A percentile compares a stretch with the other conserved stretches of the same genome.
These are phyloP conservation scores for Primulina tabacum DNA, from an alignment of 257 asterid species.

Conservation along the genomic window DNA sequence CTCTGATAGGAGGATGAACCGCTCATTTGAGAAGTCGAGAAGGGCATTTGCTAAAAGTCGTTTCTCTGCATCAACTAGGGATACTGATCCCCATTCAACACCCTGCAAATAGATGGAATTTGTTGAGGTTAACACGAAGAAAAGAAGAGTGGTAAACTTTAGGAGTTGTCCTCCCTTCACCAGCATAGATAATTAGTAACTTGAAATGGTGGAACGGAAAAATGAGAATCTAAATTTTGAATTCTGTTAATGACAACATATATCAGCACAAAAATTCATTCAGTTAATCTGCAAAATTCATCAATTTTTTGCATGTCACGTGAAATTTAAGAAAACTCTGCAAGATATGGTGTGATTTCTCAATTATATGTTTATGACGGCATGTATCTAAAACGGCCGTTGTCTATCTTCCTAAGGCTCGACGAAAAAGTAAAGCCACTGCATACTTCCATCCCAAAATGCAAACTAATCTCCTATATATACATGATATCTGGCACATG, in stretches of 20 bases:
- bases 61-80: constrained; percentile 84
- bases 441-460: background rate
- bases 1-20: constrained; percentile 83
- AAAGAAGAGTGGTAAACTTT: background rate
- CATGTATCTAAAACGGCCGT: background rate
- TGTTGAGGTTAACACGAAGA: background rate
- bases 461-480: background rate
- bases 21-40: constrained; percentile 88
- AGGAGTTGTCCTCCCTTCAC: background rate
- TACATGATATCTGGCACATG: background rate
- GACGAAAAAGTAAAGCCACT: background rate
- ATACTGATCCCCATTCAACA: constrained; percentile 88
- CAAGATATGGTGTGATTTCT: background rate
- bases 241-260: background rate
- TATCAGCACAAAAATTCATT: background rate
- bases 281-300: background rate
- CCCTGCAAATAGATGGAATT: constrained; percentile 38
- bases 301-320: background rate
- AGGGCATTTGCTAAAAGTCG: constrained; percentile 89
- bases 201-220: background rate
- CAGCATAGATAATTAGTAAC: background rate
- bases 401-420: background rate
- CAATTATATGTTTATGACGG: too few relatives aligned
- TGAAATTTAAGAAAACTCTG: background rate
- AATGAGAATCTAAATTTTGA: background rate